Percentiles rank a stretch among this genome's conserved stretches.
Conservation (phyloP, 2,329 filamentous ascomycete genomes). For the Nemania bipapillata region DNA sequence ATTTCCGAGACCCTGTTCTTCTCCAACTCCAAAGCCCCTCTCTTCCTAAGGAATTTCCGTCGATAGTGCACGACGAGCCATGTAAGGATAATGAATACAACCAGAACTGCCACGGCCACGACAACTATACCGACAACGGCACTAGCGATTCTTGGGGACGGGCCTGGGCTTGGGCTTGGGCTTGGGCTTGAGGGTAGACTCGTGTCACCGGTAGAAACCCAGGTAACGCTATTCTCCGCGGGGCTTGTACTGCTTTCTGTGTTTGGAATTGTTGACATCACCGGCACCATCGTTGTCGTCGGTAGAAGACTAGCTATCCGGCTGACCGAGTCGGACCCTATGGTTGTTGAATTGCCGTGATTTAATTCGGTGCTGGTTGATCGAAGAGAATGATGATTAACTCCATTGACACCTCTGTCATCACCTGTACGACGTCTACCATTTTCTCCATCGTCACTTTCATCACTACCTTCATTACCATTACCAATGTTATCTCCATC, state of each 20-base stretch:
- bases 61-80: conserved; percentile 16
- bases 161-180: not conserved
- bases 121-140: conserved; percentile 6
- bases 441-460: not conserved
- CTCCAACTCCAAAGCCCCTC: not conserved
- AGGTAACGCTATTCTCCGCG: not conserved
- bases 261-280: too few relatives aligned
- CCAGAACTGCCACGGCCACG: not conserved
- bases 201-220: not conserved
- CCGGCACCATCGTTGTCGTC: too few relatives aligned
- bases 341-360: too few relatives aligned
- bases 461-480: not conserved
- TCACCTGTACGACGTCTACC: not conserved
- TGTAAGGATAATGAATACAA: not conserved
- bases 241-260: not conserved
- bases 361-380: too few relatives aligned
- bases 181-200: not conserved
- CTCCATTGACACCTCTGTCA: not conserved
- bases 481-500: not conserved
- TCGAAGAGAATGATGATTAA: not conserved
- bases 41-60: not conserved
- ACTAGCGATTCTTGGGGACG: not conserved
- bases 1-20: not conserved
- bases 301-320: too few relatives aligned
- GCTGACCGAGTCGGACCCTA: too few relatives aligned